These are phyloP conservation scores for Colletotrichum horii DNA, from an alignment of 2,329 filamentous ascomycete species.

Conservation along the genomic window DNA sequence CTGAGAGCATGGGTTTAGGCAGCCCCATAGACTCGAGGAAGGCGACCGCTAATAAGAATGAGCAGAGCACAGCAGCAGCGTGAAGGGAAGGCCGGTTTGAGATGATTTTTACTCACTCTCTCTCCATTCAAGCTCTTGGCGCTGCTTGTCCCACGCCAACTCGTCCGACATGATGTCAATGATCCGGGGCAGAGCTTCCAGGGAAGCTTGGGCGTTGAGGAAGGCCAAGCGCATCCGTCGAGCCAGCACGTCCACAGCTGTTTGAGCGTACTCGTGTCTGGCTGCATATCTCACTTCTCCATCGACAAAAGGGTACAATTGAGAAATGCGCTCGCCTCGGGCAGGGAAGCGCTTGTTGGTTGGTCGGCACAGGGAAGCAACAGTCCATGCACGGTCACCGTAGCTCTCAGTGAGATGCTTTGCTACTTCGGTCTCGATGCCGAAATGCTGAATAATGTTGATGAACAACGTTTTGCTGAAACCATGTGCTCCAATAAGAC, in stretches of 20 bases:
- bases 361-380: slow-evolving; percentile 78
- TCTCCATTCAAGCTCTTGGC: slow-evolving; percentile 83
- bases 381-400: slow-evolving; percentile 90
- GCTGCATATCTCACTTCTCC: slow-evolving; percentile 91
- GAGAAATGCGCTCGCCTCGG: slow-evolving; percentile 78
- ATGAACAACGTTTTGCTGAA: slow-evolving; percentile 92
- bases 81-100: neutral
- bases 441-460: slow-evolving; percentile 92
- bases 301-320: slow-evolving; percentile 88
- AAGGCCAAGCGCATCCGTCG: slow-evolving; percentile 86
- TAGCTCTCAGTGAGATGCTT: slow-evolving; percentile 88
- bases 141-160: slow-evolving; percentile 74
- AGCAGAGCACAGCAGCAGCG: neutral
- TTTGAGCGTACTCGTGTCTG: slow-evolving; percentile 89
- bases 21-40: slow-evolving; percentile 71
- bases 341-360: slow-evolving; percentile 84
- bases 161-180: slow-evolving; percentile 92
- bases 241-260: slow-evolving; percentile 86
- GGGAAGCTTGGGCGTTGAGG: slow-evolving; percentile 87
- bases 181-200: slow-evolving; percentile 82
- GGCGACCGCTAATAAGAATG: slow-evolving; percentile 49
- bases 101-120: slow-evolving; percentile 58
- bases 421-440: slow-evolving; percentile 89
- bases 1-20: slow-evolving; percentile 62
- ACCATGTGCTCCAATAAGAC: slow-evolving; percentile 83